A percentile compares a stretch with the other conserved stretches of the same genome.
Conservation (phyloP, 495 filamentous ascomycete genomes). For the Jackrogersella multiformis region DNA sequence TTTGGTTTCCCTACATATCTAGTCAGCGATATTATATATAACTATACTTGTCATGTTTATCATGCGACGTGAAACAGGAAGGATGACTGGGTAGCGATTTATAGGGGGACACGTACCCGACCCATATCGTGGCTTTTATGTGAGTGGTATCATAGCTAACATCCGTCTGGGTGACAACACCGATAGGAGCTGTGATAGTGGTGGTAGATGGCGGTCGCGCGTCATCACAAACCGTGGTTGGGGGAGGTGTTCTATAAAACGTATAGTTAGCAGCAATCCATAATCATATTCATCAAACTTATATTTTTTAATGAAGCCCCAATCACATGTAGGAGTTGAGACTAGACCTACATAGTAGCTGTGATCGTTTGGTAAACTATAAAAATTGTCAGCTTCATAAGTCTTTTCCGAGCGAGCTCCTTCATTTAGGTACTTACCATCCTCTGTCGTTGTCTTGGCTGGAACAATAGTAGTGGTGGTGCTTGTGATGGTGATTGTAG, state of each 20-base stretch:
- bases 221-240: slow-evolving; percentile 52
- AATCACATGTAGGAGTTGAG: neutral
- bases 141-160: slow-evolving; percentile 52
- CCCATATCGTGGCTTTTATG: slow-evolving; percentile 49
- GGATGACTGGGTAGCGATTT: neutral
- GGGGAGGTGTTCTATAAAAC: slow-evolving; percentile 47
- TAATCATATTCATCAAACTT: neutral
- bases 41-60: neutral
- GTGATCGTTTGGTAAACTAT: slow-evolving; percentile 51
- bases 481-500: slow-evolving; percentile 54
- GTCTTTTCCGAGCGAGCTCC: no score
- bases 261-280: slow-evolving; percentile 2
- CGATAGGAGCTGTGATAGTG: slow-evolving; percentile 46
- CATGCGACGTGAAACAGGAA: neutral
- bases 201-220: slow-evolving; percentile 45
- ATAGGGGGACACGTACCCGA: slow-evolving; percentile 47
- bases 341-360: slow-evolving; percentile 50
- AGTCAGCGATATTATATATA: neutral
- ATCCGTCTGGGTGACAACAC: slow-evolving; percentile 50
- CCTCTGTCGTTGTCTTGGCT: slow-evolving; percentile 49
- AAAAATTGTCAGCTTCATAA: slow-evolving; percentile 10
- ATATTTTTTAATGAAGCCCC: neutral
- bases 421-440: slow-evolving; percentile 45
- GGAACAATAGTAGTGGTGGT: slow-evolving; percentile 49
- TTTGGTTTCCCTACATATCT: slow-evolving; percentile 42